Evolutionary conservation across 202 grass and related monocot species (phyloP).

Genomic region (Eragrostis tef): DNA sequence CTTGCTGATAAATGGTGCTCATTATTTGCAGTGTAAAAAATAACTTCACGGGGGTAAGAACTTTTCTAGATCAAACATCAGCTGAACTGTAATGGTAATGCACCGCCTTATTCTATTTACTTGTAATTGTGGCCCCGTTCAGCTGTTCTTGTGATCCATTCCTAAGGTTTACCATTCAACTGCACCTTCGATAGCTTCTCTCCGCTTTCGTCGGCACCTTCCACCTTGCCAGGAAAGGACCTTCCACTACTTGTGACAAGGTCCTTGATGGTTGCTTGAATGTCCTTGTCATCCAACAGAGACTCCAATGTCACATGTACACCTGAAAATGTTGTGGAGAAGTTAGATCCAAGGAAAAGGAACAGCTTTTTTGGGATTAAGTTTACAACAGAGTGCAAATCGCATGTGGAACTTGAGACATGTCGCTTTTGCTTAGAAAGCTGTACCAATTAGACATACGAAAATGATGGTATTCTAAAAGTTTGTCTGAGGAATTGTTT

Average conservation of each 20-base stretch:
- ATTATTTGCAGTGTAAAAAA: slow-evolving; percentile 41
- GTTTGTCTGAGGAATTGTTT: slow-evolving; percentile 19
- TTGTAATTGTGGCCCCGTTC: slow-evolving; percentile 1
- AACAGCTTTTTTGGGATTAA: neutral
- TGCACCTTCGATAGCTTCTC: slow-evolving; percentile 55
- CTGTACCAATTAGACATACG: slow-evolving; percentile 19
- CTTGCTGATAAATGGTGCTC: slow-evolving; percentile 27
- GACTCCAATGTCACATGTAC: slow-evolving; percentile 83
- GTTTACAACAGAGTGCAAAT: slow-evolving; percentile 27
- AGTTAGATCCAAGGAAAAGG: slow-evolving; percentile 41
- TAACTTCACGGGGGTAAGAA: neutral
- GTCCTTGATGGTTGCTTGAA: slow-evolving; percentile 73
- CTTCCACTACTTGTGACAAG: slow-evolving; percentile 69
- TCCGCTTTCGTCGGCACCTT: slow-evolving; percentile 35
- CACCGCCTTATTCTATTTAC: slow-evolving; percentile 48
- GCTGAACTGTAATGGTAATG: slow-evolving; percentile 1
- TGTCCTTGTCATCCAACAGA: slow-evolving; percentile 71
- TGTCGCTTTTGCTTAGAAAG: slow-evolving; percentile 43
- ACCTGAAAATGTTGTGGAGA: slow-evolving; percentile 54
- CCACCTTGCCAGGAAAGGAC: slow-evolving; percentile 62
- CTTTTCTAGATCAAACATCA: slow-evolving; percentile 1
- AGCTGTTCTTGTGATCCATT: neutral
- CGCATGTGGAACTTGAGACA: slow-evolving; percentile 22
- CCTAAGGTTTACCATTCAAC: slow-evolving; percentile 58
- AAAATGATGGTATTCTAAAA: slow-evolving; percentile 41